Base-by-base conservation (phyloP, 2,329 filamentous ascomycete species). In the Beauveria bassiana region DNA sequence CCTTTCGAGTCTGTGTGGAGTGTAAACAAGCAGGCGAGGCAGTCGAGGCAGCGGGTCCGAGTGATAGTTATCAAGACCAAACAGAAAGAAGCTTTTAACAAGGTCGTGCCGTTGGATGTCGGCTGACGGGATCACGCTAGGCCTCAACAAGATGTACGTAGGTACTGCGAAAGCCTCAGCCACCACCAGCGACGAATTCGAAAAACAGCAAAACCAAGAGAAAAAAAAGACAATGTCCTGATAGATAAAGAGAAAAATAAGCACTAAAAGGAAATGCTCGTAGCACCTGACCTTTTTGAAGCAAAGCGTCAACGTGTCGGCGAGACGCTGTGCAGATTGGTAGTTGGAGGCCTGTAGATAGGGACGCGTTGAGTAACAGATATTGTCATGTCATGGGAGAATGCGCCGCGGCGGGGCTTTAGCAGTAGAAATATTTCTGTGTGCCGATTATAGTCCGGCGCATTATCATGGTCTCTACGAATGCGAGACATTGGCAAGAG, bases 121-220 rank as follows among this genome's bases (percentile, higher is more conserved):
- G 20, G 59, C 28, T 61, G 59, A 61, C 59, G 54, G 42, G 42
- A 54, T 54, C 24, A 28, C 49, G 42, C 40, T 46, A 61, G 43
- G 56, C 34, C 34, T 38, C 34, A 38, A 55, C 38, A 46, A 26
- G 20, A n/a, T 38, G 34, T 16, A 38, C n/a, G 24, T 40, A 51
- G 34, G 22, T 43, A 43, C 34, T 38, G 51, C 16, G 40, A 24
- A 24, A 22, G 42, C 54, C 55, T 38, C 45, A 59, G 55, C 55
- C 55, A 43, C 55, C n/a, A 40, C 45, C 34, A 14, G 31, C 7
- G 22, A 5, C 43, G 26, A n/a, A 40, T 12, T 49, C 22, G 6
- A 12, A 59, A 59, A 34, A 34, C 22, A 31, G 31, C n/a, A 1
- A n/a, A 34, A 58, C n/a, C 12, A 38, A n/a, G 1, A 14, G 22